Conservation (phyloP, 1,284 basidiomycete species). For the Cutaneotrichosporon sp. region DNA sequence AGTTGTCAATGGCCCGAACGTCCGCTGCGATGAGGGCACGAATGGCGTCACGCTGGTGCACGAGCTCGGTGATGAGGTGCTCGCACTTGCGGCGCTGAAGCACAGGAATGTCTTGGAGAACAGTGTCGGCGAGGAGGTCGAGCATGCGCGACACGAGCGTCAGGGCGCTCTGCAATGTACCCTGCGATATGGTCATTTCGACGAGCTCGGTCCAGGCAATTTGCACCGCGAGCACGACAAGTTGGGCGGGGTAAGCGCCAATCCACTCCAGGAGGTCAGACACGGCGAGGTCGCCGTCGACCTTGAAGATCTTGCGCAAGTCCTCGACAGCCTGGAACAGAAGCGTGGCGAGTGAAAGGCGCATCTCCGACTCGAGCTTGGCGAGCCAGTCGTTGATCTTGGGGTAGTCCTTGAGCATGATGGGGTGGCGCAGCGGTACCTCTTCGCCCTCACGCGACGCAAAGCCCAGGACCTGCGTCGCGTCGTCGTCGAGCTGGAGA, state of each 20-base stretch:
- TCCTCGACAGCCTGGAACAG: conserved; percentile 41
- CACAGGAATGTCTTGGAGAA: conserved; percentile 78
- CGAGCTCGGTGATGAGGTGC: conserved; percentile 96
- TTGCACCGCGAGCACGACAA: conserved; percentile 90
- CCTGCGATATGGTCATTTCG: conserved; percentile 63
- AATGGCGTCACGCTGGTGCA: conserved; percentile 93
- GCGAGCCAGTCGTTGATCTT: conserved; percentile 99
- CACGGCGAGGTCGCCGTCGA: conserved; percentile 47
- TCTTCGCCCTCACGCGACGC: conserved; percentile 92
- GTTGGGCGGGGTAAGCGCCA: conserved; percentile 87
- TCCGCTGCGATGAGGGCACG: conserved; percentile 68
- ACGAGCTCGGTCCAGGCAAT: conserved; percentile 88
- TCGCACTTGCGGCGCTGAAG: conserved; percentile 95
- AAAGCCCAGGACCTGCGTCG: conserved; percentile 70
- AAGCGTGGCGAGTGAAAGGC: conserved; percentile 68
- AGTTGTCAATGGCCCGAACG: conserved; percentile 64
- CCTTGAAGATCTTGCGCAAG: conserved; percentile 68
- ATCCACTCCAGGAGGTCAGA: conserved; percentile 82
- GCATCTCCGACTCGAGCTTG: conserved; percentile 89
- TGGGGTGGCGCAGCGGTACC: conserved; percentile 74
- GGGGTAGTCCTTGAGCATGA: conserved; percentile 83
- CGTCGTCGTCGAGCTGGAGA: conserved; percentile 79
- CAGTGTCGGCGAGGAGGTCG: conserved; percentile 91
- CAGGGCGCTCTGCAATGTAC: conserved; percentile 59
- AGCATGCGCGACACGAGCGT: conserved; percentile 74